Percentiles rank a stretch among this genome's conserved stretches.
Evolutionary conservation across 2,329 filamentous ascomycete species (phyloP).

Genomic region (Escovopsis weberi): DNA sequence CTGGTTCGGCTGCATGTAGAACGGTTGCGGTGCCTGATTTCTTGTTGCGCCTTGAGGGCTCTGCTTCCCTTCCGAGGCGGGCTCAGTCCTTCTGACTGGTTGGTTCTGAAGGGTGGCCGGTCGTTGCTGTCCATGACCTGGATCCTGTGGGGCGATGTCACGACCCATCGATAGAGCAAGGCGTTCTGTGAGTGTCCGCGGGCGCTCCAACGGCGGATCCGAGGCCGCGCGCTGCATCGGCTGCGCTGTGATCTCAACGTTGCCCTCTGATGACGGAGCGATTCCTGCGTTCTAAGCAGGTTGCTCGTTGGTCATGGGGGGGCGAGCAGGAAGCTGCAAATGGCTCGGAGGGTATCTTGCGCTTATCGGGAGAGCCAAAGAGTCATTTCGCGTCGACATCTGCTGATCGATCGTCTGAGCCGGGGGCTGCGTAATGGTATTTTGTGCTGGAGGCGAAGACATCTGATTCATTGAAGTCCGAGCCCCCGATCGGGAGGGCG

Average conservation of each 20-base stretch:
- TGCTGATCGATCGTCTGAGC: not conserved
- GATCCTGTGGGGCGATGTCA: not conserved
- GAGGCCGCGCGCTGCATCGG: not conserved
- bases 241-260: not conserved
- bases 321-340: not conserved
- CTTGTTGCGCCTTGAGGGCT: not conserved
- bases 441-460: too few species aligned
- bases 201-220: not conserved
- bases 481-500: too few species aligned
- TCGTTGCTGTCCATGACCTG: not conserved
- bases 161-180: not conserved
- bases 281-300: slow-evolving; percentile 9
- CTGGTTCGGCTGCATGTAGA: slow-evolving; percentile 4
- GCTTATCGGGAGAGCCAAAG: not conserved
- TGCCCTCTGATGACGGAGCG: slow-evolving; percentile 1
- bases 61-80: not conserved
- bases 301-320: slow-evolving; percentile 3
- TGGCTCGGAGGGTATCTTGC: not conserved
- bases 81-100: not conserved
- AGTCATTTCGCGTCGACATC: not conserved
- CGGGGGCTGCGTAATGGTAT: not conserved
- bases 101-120: not conserved
- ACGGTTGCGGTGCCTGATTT: not conserved
- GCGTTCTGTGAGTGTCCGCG: not conserved
- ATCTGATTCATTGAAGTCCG: too few species aligned